Evolutionary conservation across 495 filamentous ascomycete species (phyloP).

Genomic region (Lophiotrema nucula): DNA sequence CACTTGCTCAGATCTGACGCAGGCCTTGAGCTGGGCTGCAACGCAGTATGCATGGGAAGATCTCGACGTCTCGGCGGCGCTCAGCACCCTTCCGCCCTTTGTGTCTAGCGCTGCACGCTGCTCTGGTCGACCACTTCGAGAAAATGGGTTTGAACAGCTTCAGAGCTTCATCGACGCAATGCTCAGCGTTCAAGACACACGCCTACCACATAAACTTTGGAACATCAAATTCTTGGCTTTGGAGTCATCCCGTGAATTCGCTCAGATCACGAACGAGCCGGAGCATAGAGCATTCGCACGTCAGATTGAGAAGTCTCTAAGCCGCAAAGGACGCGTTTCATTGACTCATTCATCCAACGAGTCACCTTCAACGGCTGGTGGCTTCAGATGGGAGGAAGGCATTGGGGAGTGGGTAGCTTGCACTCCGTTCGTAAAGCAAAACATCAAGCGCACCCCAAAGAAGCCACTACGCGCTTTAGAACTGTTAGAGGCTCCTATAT

Average conservation of each 20-base stretch:
- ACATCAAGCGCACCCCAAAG: conserved; percentile 13
- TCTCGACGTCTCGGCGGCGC: background rate
- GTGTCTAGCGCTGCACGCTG: conserved; percentile 20
- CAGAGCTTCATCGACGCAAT: conserved; percentile 16
- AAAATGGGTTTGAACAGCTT: conserved; percentile 30
- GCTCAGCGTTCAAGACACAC: background rate
- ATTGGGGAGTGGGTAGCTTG: conserved; percentile 35
- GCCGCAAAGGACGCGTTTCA: conserved; percentile 7
- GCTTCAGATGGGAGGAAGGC: conserved; percentile 34
- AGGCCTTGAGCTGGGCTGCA: conserved; percentile 7
- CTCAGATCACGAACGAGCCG: conserved; percentile 16
- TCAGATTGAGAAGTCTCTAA: conserved; percentile 25
- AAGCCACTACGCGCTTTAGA: conserved; percentile 7
- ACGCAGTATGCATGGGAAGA: conserved; percentile 3
- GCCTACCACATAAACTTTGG: conserved; percentile 22
- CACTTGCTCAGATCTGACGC: background rate
- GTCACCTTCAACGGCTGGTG: conserved; percentile 4
- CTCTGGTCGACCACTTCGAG: conserved; percentile 14
- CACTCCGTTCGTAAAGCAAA: conserved; percentile 27
- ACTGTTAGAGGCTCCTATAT: conserved; percentile 12
- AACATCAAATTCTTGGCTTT: conserved; percentile 25
- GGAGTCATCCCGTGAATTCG: conserved; percentile 25
- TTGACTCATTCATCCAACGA: background rate
- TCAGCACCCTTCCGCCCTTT: conserved; percentile 23
- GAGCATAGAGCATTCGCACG: conserved; percentile 20